phyloP scores from a whole-genome alignment of 208 protist species.

The Leishmania amazonensis region DNA sequence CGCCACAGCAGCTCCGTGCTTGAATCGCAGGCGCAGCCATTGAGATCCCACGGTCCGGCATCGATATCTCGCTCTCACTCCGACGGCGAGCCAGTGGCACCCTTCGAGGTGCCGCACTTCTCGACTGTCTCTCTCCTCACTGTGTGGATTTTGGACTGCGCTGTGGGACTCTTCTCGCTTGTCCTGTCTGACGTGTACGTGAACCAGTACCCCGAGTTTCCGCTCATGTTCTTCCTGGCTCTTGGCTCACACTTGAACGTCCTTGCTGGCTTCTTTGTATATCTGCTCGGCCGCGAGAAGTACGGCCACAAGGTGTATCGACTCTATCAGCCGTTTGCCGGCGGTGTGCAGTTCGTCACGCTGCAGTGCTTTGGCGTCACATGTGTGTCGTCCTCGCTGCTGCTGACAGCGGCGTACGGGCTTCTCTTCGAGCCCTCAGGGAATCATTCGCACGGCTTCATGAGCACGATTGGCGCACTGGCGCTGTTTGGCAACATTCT shows the following conservation, averaged over 20 bases:
- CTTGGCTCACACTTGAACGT: conserved; percentile 48
- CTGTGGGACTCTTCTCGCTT: conserved; percentile 51
- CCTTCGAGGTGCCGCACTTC: conserved; percentile 42
- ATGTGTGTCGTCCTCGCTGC: conserved; percentile 30
- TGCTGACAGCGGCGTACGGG: conserved; percentile 34
- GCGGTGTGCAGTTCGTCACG: conserved; percentile 70
- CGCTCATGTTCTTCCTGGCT: conserved; percentile 48
- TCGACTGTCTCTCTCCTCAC: conserved; percentile 63
- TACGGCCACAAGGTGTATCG: conserved; percentile 53
- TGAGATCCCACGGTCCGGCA: background rate
- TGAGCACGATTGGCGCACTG: conserved; percentile 38
- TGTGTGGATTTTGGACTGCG: conserved; percentile 57
- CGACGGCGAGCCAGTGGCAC: background rate
- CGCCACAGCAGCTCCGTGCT: background rate
- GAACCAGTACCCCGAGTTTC: conserved; percentile 40
- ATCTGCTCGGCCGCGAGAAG: conserved; percentile 47
- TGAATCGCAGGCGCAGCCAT: conserved; percentile 8
- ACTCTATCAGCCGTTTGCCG: conserved; percentile 85
- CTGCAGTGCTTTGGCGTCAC: conserved; percentile 73
- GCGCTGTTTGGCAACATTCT: conserved; percentile 60
- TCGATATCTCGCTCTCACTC: background rate
- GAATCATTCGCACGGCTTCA: conserved; percentile 40
- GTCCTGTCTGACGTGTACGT: conserved; percentile 70
- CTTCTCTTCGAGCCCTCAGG: conserved; percentile 29
- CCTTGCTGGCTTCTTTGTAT: conserved; percentile 50